Percentiles rank a stretch among this genome's conserved stretches.
These are phyloP conservation scores for Hyaloscypha bicolor DNA, from an alignment of 495 filamentous ascomycete genomes.

Conservation along the genomic window DNA sequence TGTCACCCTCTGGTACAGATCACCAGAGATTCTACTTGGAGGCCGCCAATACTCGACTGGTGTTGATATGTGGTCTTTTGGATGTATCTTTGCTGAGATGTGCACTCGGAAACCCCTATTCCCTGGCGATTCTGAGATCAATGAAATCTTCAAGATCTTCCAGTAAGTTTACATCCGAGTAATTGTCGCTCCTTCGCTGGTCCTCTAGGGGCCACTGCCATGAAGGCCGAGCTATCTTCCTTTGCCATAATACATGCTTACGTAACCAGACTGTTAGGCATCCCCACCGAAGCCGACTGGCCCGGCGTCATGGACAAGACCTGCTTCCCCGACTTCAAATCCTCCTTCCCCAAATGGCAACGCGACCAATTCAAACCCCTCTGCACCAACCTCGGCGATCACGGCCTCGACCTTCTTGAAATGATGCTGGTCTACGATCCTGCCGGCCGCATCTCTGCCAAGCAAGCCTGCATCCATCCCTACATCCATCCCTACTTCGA, in stretches of 20 bases:
- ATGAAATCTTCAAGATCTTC: constrained; percentile 99
- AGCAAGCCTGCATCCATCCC: constrained; percentile 95
- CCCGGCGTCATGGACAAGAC: constrained; percentile 75
- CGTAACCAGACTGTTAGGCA: constrained; percentile 86
- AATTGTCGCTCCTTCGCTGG: constrained; percentile 12
- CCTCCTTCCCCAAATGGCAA: constrained; percentile 93
- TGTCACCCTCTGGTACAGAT: constrained; percentile 96
- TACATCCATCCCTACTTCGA: constrained; percentile 91
- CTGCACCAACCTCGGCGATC: constrained; percentile 61
- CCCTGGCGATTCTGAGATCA: constrained; percentile 97
- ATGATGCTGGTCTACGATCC: constrained; percentile 92
- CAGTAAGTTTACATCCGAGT: constrained; percentile 55
- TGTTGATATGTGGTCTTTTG: constrained; percentile 99
- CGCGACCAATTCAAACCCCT: constrained; percentile 62
- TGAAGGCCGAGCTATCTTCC: too few relatives aligned
- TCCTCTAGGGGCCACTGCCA: too few relatives aligned
- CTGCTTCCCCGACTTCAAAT: constrained; percentile 95
- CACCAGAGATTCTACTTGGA: constrained; percentile 96
- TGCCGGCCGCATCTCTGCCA: constrained; percentile 88
- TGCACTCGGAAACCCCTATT: constrained; percentile 97
- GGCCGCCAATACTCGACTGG: constrained; percentile 97
- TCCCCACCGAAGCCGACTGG: constrained; percentile 85
- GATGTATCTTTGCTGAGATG: constrained; percentile 99
- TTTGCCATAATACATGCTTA: too few relatives aligned
- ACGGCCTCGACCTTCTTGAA: constrained; percentile 86